Evolutionary conservation across 1,139 yeast genomes (phyloP).

Genomic region (Lodderomyces parapsilosis): DNA sequence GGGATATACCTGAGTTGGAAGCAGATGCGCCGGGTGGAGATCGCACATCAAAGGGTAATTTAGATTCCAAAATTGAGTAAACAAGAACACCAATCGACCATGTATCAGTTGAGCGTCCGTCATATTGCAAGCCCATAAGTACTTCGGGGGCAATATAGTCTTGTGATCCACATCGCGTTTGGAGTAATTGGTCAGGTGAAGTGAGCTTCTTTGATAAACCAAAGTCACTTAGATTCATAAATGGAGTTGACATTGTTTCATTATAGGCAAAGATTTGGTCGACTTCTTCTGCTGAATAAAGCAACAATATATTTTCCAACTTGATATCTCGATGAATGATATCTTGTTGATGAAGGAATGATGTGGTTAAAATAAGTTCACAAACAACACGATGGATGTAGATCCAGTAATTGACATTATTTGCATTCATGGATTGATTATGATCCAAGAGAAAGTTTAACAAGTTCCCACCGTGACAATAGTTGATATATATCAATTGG

Average conservation of each 20-base stretch:
- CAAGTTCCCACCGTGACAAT: conserved; percentile 82
- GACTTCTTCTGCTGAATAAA: conserved; percentile 22
- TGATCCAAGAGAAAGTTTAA: conserved; percentile 56
- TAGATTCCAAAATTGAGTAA: conserved; percentile 76
- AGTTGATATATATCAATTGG: conserved; percentile 67
- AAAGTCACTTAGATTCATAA: conserved; percentile 78
- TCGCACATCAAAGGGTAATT: conserved; percentile 76
- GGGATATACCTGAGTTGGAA: conserved; percentile 31
- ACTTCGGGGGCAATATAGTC: conserved; percentile 95
- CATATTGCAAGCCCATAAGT: conserved; percentile 83
- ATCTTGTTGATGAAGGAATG: conserved; percentile 64
- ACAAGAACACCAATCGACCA: conserved; percentile 95
- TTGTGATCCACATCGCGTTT: conserved; percentile 92
- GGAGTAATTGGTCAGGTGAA: conserved; percentile 57
- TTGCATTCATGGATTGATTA: conserved; percentile 16
- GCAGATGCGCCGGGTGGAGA: conserved; percentile 13
- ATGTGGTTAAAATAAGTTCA: conserved; percentile 67
- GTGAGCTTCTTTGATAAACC: conserved; percentile 77
- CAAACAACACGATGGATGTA: conserved; percentile 62
- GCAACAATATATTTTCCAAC: conserved; percentile 73
- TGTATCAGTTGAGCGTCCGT: conserved; percentile 84
- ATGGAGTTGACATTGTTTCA: conserved; percentile 13
- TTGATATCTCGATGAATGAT: conserved; percentile 88
- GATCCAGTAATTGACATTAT: conserved; percentile 30
- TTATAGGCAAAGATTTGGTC: conserved; percentile 8